Evolutionary conservation across 768 basidiomycete species (phyloP), one percentile per base, ranked within the genome.

Genomic region (Xerocomus potaroensis): DNA sequence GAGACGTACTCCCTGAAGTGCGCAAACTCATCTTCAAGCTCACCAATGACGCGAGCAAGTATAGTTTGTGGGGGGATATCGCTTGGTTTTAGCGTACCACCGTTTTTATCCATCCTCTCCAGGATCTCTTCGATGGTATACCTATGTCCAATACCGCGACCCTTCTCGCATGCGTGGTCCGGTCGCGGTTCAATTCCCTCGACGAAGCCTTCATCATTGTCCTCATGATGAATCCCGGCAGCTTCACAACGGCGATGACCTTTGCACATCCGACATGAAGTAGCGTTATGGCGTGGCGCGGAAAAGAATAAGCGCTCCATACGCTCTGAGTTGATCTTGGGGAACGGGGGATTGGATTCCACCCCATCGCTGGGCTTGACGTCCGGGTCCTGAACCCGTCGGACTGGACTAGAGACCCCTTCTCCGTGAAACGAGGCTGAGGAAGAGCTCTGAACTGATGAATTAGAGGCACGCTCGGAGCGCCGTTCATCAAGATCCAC

Each of bases 21-120:
- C 29, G 80, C 80, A 60, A 97, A 98, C 61, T 99, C 95, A 50
- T 92, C 92, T 62, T 98, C 95, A 8, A 99, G 72, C 66, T 95
- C 91, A 49, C 85, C 65, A 24, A 97, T 70, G 10, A 96, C 91
- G 4, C 87, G 74, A 23, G 82, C 76, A 4, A 96, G 76, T 11
- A 95, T 80, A 1, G 92, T 93, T 66, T 97, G 94, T 19, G 91
- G 87, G 2, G 91, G 93, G 7, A 89, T 24, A 22, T 56, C 40
- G 72, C 73, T 33, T 23, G 53, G 37, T 39, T 49, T 50, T 34
- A 65, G 41, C 4, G 45, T 53, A 14, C 54, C 58, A 0, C 60
- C 62, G 32, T 64, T 59, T 16, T 32, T 48, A 21, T 64, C 58
- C 47, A 63, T 57, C 30, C 48, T 53, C 34, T 57, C 57, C 6